A percentile compares a stretch with the other conserved stretches of the same genome.
These are phyloP conservation scores for Picochlorum sp. DNA, from an alignment of 139 green algal species.

Conservation along the genomic window DNA sequence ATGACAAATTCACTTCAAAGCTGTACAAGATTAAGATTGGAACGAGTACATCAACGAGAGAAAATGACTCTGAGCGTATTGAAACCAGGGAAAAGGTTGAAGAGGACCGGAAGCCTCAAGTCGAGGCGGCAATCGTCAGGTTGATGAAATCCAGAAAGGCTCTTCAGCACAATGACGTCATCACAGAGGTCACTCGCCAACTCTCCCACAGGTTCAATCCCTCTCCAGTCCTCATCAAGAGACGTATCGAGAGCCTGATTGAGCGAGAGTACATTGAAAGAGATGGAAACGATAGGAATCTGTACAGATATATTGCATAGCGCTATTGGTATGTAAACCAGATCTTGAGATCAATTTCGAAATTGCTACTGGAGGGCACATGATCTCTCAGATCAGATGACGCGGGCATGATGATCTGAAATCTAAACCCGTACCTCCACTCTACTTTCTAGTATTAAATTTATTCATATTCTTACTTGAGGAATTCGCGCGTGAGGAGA, in stretches of 20 bases:
- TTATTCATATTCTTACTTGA: background rate
- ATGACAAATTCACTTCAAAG: constrained; percentile 76
- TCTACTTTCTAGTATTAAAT: background rate
- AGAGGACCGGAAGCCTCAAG: constrained; percentile 96
- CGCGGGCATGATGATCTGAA: background rate
- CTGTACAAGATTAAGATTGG: constrained; percentile 73
- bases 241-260: constrained; percentile 95
- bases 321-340: background rate
- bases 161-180: constrained; percentile 87
- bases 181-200: constrained; percentile 89
- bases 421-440: too few relatives aligned
- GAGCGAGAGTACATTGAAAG: constrained; percentile 94
- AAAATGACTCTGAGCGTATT: constrained; percentile 75
- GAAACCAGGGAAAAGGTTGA: constrained; percentile 82
- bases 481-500: background rate
- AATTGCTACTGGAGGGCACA: too few relatives aligned
- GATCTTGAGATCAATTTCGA: too few relatives aligned
- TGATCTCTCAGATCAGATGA: background rate
- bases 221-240: constrained; percentile 89
- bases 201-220: constrained; percentile 78
- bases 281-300: constrained; percentile 78
- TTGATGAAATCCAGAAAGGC: constrained; percentile 89
- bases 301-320: constrained; percentile 84
- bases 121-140: constrained; percentile 96
- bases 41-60: constrained; percentile 57